Evolutionary conservation across 1,139 yeast species (phyloP).

Genomic region (Pichia sp.): DNA sequence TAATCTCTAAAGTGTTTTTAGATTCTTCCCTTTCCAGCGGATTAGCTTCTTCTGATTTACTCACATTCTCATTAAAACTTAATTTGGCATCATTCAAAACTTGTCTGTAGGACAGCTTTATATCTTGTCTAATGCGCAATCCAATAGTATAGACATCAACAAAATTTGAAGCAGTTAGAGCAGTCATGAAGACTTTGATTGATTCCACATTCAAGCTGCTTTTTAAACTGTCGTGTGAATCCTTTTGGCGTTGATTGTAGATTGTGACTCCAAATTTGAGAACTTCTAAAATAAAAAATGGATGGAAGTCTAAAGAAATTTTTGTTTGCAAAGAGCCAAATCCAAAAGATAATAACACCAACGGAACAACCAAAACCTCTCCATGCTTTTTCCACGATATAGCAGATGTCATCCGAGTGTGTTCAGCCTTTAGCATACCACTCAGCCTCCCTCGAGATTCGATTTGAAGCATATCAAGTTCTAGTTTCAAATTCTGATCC

Average conservation of each 20-base stretch:
- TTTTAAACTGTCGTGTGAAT: constrained; percentile 56
- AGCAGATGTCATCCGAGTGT: constrained; percentile 56
- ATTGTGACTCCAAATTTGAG: constrained; percentile 50
- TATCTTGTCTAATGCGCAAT: constrained; percentile 69
- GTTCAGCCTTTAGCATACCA: constrained; percentile 52
- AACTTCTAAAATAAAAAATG: constrained; percentile 62
- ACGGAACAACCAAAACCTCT: constrained; percentile 50
- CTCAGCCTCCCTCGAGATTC: constrained; percentile 74
- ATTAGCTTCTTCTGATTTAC: not conserved
- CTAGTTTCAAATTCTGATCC: constrained; percentile 67
- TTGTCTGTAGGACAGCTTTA: constrained; percentile 66
- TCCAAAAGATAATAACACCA: constrained; percentile 59
- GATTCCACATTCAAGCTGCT: constrained; percentile 54
- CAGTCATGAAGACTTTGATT: constrained; percentile 64
- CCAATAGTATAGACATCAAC: constrained; percentile 73
- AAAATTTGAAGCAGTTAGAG: constrained; percentile 78
- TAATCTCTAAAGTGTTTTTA: not conserved
- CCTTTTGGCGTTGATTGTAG: constrained; percentile 58
- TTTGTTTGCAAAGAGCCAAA: constrained; percentile 54
- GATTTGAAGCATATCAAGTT: constrained; percentile 51
- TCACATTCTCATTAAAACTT: not conserved
- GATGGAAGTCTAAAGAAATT: constrained; percentile 77
- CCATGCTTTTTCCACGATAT: constrained; percentile 63
- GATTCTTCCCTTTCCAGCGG: not conserved
- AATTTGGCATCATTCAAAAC: constrained; percentile 54